These are phyloP conservation scores for Phanerodontia chrysosporium DNA, from an alignment of 768 basidiomycete species.

Conservation along the genomic window DNA sequence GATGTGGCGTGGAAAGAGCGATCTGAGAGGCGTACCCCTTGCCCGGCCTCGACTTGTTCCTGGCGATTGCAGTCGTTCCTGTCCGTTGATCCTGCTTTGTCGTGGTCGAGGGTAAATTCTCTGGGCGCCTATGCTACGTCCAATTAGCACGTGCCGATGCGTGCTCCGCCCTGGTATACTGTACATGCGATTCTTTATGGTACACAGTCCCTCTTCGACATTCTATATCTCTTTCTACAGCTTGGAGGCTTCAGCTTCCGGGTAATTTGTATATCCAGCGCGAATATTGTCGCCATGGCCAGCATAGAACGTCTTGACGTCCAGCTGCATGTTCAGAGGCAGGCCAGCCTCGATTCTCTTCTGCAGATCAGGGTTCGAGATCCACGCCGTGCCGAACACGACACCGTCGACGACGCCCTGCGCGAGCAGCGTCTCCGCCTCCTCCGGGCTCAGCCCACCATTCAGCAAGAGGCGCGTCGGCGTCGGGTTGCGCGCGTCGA, in stretches of 20 bases:
- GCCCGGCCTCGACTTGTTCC: background rate
- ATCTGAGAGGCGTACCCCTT: background rate
- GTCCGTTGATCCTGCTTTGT: background rate
- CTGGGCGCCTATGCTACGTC: background rate
- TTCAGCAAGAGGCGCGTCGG: conserved; percentile 9
- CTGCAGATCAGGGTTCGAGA: conserved; percentile 9
- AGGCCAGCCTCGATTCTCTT: conserved; percentile 3
- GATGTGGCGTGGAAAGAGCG: background rate
- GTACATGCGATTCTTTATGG: too few species aligned
- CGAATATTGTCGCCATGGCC: background rate
- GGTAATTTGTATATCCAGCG: conserved; percentile 6
- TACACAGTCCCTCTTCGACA: too few species aligned
- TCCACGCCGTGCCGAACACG: conserved; percentile 6
- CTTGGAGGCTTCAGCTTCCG: background rate
- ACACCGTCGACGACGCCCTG: conserved; percentile 4
- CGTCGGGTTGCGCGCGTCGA: conserved; percentile 5
- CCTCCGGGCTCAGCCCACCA: background rate
- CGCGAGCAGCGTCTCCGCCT: conserved; percentile 1
- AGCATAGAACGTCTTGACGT: conserved; percentile 4
- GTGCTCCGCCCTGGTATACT: too few species aligned
- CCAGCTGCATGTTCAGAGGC: background rate
- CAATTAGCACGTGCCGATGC: too few species aligned
- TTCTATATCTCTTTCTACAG: background rate
- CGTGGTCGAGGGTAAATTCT: background rate
- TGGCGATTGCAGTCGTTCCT: background rate